Percentiles rank a stretch among this genome's conserved stretches.
These are phyloP conservation scores for Pseudomicrostroma phylloplanum DNA, from an alignment of 1,284 basidiomycete genomes.

Conservation along the genomic window DNA sequence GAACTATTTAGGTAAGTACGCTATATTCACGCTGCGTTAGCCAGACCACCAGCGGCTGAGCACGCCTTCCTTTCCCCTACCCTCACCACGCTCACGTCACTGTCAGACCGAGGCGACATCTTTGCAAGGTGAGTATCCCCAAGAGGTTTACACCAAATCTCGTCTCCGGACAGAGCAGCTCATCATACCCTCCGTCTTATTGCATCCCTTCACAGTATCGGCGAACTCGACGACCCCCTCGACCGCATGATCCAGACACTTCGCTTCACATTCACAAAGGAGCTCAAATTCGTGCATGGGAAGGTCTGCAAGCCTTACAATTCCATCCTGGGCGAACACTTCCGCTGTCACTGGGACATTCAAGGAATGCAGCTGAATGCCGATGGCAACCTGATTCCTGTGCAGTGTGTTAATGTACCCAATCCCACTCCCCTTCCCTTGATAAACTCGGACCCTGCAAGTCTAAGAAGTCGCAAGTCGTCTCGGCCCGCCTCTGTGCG, in stretches of 20 bases:
- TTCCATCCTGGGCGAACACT: conserved; percentile 45
- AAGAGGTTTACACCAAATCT: background rate
- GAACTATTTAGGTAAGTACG: conserved; percentile 61
- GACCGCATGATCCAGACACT: conserved; percentile 86
- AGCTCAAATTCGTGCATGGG: conserved; percentile 85
- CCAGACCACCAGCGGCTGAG: too few species aligned
- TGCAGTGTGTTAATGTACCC: conserved; percentile 14
- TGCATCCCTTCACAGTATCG: conserved; percentile 54
- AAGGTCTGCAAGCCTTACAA: conserved; percentile 87
- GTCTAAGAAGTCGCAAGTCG: background rate
- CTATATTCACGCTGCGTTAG: too few species aligned
- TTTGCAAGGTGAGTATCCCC: conserved; percentile 64
- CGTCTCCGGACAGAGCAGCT: background rate
- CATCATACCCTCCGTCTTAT: conserved; percentile 44
- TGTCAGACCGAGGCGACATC: conserved; percentile 73
- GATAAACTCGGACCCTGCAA: background rate
- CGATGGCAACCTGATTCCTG: conserved; percentile 26
- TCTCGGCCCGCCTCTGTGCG: background rate
- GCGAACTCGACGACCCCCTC: conserved; percentile 80
- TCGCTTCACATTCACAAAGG: conserved; percentile 80
- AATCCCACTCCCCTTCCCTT: background rate
- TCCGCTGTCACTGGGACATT: conserved; percentile 48
- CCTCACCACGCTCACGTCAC: too few species aligned
- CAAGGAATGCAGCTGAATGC: conserved; percentile 24
- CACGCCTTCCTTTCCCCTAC: too few species aligned